phyloP scores from a whole-genome alignment of 345 rosid genomes.

The Euclidium syriacum region DNA sequence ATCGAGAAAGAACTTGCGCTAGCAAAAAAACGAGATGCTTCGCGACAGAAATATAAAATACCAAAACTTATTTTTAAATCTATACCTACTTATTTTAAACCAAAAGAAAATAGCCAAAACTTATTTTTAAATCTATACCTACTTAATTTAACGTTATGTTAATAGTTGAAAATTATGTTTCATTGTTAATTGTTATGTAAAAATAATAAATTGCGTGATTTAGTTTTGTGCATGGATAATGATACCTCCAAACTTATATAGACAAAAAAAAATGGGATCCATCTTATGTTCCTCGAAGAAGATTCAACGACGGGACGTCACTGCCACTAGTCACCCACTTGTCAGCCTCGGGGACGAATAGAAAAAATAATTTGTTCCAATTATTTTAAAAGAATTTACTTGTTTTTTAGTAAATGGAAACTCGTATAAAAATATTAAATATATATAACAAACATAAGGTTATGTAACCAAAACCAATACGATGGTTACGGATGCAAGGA shows the following conservation, averaged over 20 bases:
- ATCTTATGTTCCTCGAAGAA: slow-evolving; percentile 14
- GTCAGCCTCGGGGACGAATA: background rate
- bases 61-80: background rate
- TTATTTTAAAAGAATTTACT: too few relatives aligned
- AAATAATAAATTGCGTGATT: background rate
- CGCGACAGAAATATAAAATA: background rate
- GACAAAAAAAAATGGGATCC: slow-evolving; percentile 17
- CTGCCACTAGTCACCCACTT: background rate
- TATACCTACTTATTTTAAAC: background rate
- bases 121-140: background rate
- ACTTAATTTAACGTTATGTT: background rate
- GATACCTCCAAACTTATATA: slow-evolving; percentile 15
- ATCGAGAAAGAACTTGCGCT: background rate
- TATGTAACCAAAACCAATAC: too few relatives aligned
- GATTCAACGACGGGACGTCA: slow-evolving; percentile 20
- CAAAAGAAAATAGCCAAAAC: background rate
- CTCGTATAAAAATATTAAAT: too few relatives aligned
- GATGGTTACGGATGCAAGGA: too few relatives aligned
- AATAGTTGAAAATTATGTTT: background rate
- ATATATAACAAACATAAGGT: too few relatives aligned
- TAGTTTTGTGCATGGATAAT: slow-evolving; percentile 17
- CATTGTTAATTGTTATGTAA: background rate
- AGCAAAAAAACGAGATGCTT: background rate
- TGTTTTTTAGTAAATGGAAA: too few relatives aligned
- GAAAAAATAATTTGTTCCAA: background rate